Conservation (phyloP, 1,139 yeast genomes). For the Candida tunisiensis region DNA sequence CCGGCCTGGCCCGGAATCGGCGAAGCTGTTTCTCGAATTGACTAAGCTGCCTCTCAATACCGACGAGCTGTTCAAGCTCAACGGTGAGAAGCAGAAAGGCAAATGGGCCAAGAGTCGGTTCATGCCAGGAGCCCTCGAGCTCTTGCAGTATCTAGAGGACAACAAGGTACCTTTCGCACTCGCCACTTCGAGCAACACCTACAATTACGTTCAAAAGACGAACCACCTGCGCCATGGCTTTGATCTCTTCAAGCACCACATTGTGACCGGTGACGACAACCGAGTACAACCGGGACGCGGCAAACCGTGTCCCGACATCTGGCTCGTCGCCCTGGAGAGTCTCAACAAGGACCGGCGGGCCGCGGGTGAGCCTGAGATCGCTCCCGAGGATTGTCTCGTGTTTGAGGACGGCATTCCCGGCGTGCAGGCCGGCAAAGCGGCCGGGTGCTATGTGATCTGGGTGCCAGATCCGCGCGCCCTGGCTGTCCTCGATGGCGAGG, state of each 20-base stretch:
- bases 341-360: constrained; percentile 31
- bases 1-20: constrained; percentile 58
- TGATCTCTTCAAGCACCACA: constrained; percentile 39
- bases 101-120: constrained; percentile 50
- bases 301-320: constrained; percentile 86
- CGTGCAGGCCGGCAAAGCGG: constrained; percentile 62
- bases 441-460: constrained; percentile 84
- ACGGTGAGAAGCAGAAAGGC: constrained; percentile 34
- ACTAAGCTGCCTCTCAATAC: constrained; percentile 52
- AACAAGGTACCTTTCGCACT: constrained; percentile 62
- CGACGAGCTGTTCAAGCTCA: constrained; percentile 37
- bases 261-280: constrained; percentile 79
- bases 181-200: constrained; percentile 69
- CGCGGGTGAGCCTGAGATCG: constrained; percentile 27
- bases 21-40: constrained; percentile 46
- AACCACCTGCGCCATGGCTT: constrained; percentile 45
- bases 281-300: constrained; percentile 75
- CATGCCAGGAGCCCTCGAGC: constrained; percentile 72
- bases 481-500: constrained; percentile 27
- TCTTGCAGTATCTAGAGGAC: constrained; percentile 34
- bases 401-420: constrained; percentile 96
- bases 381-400: constrained; percentile 64
- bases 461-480: constrained; percentile 70
- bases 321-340: constrained; percentile 63
- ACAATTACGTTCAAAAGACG: constrained; percentile 53